Conservation (phyloP, 2,329 filamentous ascomycete species). For the Phialophora tarda region DNA sequence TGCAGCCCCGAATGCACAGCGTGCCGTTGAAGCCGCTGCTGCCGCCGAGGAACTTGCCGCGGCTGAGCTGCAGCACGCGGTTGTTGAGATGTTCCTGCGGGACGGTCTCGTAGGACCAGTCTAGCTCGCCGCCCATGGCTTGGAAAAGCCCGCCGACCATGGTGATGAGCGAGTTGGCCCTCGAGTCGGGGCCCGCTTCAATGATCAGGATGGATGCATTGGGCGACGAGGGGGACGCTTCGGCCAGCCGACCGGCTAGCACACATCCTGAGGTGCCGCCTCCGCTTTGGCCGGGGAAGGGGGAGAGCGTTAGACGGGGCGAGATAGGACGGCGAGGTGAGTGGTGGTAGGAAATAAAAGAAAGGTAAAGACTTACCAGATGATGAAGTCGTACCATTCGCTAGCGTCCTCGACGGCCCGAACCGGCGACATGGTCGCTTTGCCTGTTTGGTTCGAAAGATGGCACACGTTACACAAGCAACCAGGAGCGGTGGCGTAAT, state of each 20-base stretch:
- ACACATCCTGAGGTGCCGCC: slow-evolving; percentile 57
- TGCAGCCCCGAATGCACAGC: slow-evolving; percentile 50
- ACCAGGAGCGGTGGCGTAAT: neutral
- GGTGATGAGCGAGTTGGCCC: slow-evolving; percentile 52
- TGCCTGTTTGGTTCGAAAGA: neutral
- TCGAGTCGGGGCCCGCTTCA: slow-evolving; percentile 55
- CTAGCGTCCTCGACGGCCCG: slow-evolving; percentile 4
- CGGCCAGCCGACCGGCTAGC: slow-evolving; percentile 54
- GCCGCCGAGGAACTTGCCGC: slow-evolving; percentile 52
- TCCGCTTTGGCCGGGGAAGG: neutral
- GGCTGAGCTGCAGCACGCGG: slow-evolving; percentile 47
- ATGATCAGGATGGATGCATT: slow-evolving; percentile 51
- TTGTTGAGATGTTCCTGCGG: slow-evolving; percentile 48
- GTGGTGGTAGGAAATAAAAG: neutral
- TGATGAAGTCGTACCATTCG: slow-evolving; percentile 36
- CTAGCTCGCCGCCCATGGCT: slow-evolving; percentile 49
- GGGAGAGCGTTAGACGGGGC: slow-evolving; percentile 1
- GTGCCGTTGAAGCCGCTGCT: slow-evolving; percentile 53
- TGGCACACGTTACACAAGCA: neutral
- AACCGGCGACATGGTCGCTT: slow-evolving; percentile 6
- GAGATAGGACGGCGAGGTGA: neutral
- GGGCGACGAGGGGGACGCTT: slow-evolving; percentile 42
- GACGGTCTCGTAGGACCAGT: slow-evolving; percentile 53
- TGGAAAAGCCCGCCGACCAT: slow-evolving; percentile 59
- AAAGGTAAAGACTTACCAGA: slow-evolving; percentile 40